These are phyloP conservation scores for Aspergillus bridgeri DNA, from an alignment of 495 filamentous ascomycete genomes.

Conservation along the genomic window DNA sequence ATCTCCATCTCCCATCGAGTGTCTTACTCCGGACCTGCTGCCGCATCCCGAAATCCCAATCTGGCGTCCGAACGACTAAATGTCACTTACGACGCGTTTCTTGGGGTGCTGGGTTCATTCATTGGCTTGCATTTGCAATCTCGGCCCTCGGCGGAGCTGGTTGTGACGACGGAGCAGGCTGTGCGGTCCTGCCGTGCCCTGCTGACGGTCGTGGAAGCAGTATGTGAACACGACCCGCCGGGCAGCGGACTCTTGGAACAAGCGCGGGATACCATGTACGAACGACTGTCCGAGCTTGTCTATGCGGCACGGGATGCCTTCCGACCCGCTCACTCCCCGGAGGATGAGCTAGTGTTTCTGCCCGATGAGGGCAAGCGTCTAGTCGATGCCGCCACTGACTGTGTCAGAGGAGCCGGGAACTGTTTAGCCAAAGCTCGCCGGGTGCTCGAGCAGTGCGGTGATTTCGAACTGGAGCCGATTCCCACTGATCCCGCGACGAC, in stretches of 20 bases:
- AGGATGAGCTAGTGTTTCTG: constrained; percentile 71
- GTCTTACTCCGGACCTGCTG: constrained; percentile 49
- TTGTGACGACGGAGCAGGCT: constrained; percentile 71
- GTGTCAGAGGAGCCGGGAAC: constrained; percentile 85
- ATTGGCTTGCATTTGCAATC: constrained; percentile 90
- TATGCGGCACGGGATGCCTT: constrained; percentile 76
- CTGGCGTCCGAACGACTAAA: constrained; percentile 67
- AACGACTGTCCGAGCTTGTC: constrained; percentile 72
- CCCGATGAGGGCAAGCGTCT: constrained; percentile 76
- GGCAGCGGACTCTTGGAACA: constrained; percentile 60
- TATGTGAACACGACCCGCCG: constrained; percentile 71
- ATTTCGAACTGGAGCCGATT: constrained; percentile 80
- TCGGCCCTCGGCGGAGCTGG: constrained; percentile 78
- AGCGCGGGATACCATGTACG: constrained; percentile 75
- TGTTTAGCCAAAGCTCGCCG: constrained; percentile 81
- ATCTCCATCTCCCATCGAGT: constrained; percentile 55
- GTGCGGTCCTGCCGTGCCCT: constrained; percentile 75
- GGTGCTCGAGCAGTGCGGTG: constrained; percentile 86
- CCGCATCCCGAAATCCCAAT: constrained; percentile 43
- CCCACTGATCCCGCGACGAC: constrained; percentile 38
- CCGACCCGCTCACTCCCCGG: constrained; percentile 53
- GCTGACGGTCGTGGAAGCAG: constrained; percentile 74
- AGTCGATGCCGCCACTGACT: constrained; percentile 78
- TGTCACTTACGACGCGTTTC: constrained; percentile 76
- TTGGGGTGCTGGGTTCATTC: constrained; percentile 85